Conservation (phyloP, 1,284 basidiomycete species). For the Fomitiporia mediterranea region DNA sequence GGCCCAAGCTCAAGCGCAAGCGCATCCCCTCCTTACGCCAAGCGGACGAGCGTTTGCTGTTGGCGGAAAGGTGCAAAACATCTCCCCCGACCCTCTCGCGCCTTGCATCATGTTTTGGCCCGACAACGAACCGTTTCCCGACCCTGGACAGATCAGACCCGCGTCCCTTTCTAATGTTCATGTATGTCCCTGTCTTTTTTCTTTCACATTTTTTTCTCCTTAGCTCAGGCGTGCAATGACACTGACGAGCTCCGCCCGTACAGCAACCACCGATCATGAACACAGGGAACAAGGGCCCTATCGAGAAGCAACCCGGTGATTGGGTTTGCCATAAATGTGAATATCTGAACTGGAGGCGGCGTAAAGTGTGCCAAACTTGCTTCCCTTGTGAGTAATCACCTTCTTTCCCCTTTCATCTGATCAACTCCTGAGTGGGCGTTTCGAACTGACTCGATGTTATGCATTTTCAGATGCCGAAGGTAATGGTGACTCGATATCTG, state of each 20-base stretch:
- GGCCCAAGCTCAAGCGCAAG: conserved; percentile 28
- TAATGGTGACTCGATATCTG: conserved; percentile 77
- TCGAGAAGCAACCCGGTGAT: conserved; percentile 84
- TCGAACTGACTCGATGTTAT: conserved; percentile 19
- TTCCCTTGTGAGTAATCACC: conserved; percentile 58
- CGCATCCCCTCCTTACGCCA: conserved; percentile 69
- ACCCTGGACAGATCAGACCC: conserved; percentile 71
- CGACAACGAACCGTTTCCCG: conserved; percentile 75
- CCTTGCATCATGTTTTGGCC: conserved; percentile 85
- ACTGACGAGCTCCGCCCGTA: conserved; percentile 12
- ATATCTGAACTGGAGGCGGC: conserved; percentile 80
- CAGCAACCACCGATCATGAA: conserved; percentile 83
- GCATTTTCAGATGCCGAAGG: conserved; percentile 64
- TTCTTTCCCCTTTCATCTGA: conserved; percentile 11
- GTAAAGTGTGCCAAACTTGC: conserved; percentile 87
- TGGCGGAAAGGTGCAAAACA: conserved; percentile 71
- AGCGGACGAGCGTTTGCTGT: conserved; percentile 68
- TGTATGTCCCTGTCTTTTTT: conserved; percentile 36
- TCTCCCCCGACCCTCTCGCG: conserved; percentile 60
- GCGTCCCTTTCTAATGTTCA: conserved; percentile 45
- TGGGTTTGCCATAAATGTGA: conserved; percentile 84
- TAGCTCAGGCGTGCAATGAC: conserved; percentile 5
- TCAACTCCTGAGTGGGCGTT: conserved; percentile 12
- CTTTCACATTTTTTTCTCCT: background rate
- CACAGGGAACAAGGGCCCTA: conserved; percentile 84